Evolutionary conservation across 768 basidiomycete genomes (phyloP).

Genomic region (Amanita brunnescens): DNA sequence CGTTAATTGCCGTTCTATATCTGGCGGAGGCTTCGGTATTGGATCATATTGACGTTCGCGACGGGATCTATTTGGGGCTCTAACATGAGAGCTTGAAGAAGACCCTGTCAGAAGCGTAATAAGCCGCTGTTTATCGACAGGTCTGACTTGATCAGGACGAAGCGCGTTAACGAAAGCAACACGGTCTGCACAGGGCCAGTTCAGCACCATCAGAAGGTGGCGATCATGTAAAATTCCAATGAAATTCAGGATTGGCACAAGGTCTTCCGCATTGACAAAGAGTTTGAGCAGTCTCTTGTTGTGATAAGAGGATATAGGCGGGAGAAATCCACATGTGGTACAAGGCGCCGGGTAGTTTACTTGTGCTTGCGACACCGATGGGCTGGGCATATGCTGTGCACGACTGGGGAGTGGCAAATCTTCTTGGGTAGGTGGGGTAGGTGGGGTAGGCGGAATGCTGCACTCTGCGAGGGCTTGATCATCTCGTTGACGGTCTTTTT

Average conservation of each 20-base stretch:
- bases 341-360: conserved; percentile 2
- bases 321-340: conserved; percentile 6
- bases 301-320: neutral
- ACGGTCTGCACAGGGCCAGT: neutral
- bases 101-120: neutral
- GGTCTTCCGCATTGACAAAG: conserved; percentile 5
- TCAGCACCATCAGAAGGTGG: conserved; percentile 9
- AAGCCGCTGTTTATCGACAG: neutral
- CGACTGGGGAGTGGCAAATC: neutral
- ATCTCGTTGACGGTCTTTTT: neutral
- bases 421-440: neutral
- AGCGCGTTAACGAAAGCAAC: neutral
- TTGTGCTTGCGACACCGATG: neutral
- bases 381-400: neutral
- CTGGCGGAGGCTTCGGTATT: conserved; percentile 1
- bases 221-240: conserved; percentile 9
- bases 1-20: neutral
- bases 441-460: neutral
- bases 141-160: neutral
- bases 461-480: neutral
- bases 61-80: neutral
- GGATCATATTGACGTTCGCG: conserved; percentile 4
- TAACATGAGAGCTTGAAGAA: too few species aligned
- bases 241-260: neutral
- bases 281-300: neutral